Evolutionary conservation across 2,329 filamentous ascomycete species (phyloP), one percentile per base, ranked within the genome.

Genomic region (Pseudogymnoascus sp.): DNA sequence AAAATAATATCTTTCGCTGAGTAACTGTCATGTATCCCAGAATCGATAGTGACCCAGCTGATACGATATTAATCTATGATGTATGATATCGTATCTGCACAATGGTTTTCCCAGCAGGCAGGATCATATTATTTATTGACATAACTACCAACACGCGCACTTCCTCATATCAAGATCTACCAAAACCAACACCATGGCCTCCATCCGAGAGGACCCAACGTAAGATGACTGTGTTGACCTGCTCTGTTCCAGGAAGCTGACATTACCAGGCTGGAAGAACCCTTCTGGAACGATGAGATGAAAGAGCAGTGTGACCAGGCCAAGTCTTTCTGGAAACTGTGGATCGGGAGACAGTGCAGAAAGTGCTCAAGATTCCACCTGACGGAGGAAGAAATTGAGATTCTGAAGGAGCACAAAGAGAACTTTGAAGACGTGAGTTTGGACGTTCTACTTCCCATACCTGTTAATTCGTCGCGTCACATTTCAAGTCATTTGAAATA

Each of bases 291-390:
- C 8, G 50, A 36, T 21, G 50, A 56, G 28, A 56, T 56, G 50
- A 56, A 56, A 36, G 28, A 34, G 28, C 50, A 56, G 28, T 56
- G 50, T 5, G 50, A 56, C 16, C 50, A 56, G 50, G 50, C 50
- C 50, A 56, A 56, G 28, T 56, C 50, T 7, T 56, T 56, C 50
- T 56, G 50, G 50, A 56, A 56, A 36, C 50, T 56, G 3, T 56
- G 50, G 50, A 34, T 56, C 23, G 50, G 50, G 11, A 56, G 50
- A 36, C 50, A 21, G n/a, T 56, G 50, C 28, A 2, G 50, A 21
- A 56, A 36, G 10, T 56, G 50, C 10, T 56, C 16, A 4, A 56
- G 50, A 36, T 56, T 56, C 7, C 50, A 56, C 5, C 28, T 56
- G 28, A 34, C 25, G 6, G 28, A 28, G n/a, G 50, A 56, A 21